Conservation (phyloP, 2,329 filamentous ascomycete genomes). For the Verticillium klebahnii region DNA sequence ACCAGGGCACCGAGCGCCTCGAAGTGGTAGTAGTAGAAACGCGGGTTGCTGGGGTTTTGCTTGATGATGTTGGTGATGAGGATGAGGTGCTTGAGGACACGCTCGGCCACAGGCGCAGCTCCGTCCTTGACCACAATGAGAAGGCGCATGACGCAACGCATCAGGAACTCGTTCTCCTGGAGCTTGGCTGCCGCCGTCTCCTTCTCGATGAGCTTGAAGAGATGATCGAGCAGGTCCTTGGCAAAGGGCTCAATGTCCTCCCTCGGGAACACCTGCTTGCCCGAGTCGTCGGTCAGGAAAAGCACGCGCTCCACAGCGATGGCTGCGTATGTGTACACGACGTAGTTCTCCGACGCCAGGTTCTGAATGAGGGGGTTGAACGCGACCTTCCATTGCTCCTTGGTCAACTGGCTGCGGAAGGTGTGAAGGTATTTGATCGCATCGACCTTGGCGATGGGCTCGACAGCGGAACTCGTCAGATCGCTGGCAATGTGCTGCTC, state of each 20-base stretch:
- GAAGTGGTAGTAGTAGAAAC: constrained; percentile 98
- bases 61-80: constrained; percentile 89
- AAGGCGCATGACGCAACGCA: constrained; percentile 98
- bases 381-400: constrained; percentile 85
- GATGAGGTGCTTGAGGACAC: constrained; percentile 77
- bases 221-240: constrained; percentile 80
- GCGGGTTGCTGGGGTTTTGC: constrained; percentile 91
- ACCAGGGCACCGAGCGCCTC: constrained; percentile 90
- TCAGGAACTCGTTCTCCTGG: constrained; percentile 97
- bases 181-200: constrained; percentile 84
- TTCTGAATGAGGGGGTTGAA: constrained; percentile 90
- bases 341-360: constrained; percentile 83
- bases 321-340: constrained; percentile 95
- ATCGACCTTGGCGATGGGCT: constrained; percentile 91
- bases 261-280: constrained; percentile 74
- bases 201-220: constrained; percentile 88
- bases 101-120: constrained; percentile 67
- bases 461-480: constrained; percentile 64
- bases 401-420: constrained; percentile 91
- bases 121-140: constrained; percentile 89
- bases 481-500: constrained; percentile 89
- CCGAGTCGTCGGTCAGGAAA: constrained; percentile 71
- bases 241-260: constrained; percentile 75
- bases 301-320: constrained; percentile 94
- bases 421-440: constrained; percentile 97